A percentile compares a stretch with the other conserved stretches of the same genome.
Conservation (phyloP, 441 rosid genomes). For the Euphorbia corollata region DNA sequence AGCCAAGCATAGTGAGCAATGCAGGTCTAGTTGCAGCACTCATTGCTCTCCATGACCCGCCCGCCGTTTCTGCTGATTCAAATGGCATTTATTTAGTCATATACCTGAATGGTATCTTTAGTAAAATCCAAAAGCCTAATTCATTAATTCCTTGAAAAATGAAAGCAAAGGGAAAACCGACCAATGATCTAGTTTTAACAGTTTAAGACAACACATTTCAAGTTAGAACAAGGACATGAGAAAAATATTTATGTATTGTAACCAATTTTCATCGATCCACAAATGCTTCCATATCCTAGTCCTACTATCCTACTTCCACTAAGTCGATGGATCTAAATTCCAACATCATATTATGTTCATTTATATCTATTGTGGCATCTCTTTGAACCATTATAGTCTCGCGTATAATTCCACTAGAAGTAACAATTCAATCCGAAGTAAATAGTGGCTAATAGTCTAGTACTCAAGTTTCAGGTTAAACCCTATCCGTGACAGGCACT, state of each 20-base stretch:
- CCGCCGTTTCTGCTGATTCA: slow-evolving; percentile 17
- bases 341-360: not conserved
- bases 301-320: not conserved
- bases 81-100: slow-evolving; percentile 28
- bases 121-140: slow-evolving; percentile 20
- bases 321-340: not conserved
- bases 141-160: slow-evolving; percentile 13
- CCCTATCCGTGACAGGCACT: not conserved
- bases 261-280: too few species aligned
- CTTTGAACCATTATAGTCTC: not conserved
- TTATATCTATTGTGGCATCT: not conserved
- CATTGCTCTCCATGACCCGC: slow-evolving; percentile 46
- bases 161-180: not conserved
- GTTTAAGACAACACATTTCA: too few species aligned
- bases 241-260: too few species aligned
- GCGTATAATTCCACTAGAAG: not conserved
- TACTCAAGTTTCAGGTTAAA: not conserved
- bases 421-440: not conserved
- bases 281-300: too few species aligned
- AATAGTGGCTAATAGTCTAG: not conserved
- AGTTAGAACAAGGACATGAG: too few species aligned
- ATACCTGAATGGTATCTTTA: slow-evolving; percentile 37
- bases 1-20: slow-evolving; percentile 83
- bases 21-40: slow-evolving; percentile 84
- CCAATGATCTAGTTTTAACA: not conserved